These are phyloP conservation scores for Termitomyces sp. DNA, from an alignment of 768 basidiomycete species.

Conservation along the genomic window DNA sequence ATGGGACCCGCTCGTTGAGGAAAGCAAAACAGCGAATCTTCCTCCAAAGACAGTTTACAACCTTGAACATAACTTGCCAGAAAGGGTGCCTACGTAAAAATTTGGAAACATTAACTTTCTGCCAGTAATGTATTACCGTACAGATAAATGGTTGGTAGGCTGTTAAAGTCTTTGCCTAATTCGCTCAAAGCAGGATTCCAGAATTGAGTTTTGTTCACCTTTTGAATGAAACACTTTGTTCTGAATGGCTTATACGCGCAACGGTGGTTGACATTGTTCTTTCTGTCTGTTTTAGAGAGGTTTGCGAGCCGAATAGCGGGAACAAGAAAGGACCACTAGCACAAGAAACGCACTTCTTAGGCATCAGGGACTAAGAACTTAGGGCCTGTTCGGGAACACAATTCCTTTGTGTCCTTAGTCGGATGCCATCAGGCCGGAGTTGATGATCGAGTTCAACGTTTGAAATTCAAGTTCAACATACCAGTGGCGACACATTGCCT, in stretches of 20 bases:
- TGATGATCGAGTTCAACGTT: background rate
- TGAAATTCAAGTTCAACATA: background rate
- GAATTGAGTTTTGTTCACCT: background rate
- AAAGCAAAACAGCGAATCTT: too few species aligned
- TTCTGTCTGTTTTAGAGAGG: conserved; percentile 49
- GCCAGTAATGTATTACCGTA: background rate
- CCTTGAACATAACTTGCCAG: background rate
- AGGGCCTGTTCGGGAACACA: too few species aligned
- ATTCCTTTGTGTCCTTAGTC: background rate
- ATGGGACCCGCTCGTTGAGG: background rate
- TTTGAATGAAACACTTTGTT: background rate
- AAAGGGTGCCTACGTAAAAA: background rate
- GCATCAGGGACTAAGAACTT: conserved; percentile 33
- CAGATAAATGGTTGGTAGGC: background rate
- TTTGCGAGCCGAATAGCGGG: conserved; percentile 15
- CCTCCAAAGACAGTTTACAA: too few species aligned
- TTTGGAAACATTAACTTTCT: background rate
- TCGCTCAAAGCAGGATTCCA: background rate
- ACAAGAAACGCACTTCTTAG: conserved; percentile 51
- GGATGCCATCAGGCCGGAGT: background rate
- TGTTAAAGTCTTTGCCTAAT: background rate
- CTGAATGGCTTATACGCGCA: background rate
- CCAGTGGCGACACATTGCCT: background rate
- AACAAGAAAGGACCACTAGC: conserved; percentile 53
- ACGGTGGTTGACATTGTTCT: conserved; percentile 50